Evolutionary conservation across 192 early-diverging fungal genomes (phyloP).

Genomic region (Allomyces macrogynus): DNA sequence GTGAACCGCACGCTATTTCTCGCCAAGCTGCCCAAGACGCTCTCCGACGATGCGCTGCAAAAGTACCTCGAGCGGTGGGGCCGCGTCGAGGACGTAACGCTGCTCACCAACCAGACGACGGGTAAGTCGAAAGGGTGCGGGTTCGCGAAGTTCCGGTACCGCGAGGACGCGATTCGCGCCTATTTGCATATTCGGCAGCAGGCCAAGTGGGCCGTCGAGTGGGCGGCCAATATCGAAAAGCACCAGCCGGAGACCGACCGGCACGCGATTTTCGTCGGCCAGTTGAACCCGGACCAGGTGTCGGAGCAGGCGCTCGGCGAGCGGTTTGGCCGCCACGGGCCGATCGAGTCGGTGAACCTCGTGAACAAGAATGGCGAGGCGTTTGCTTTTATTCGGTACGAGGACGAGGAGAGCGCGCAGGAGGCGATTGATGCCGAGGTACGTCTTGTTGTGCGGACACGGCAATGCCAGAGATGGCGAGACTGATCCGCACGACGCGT

Average conservation of each 20-base stretch:
- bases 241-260: slow-evolving; percentile 29
- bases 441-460: background rate
- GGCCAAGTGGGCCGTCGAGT: slow-evolving; percentile 35
- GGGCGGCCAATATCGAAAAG: slow-evolving; percentile 27
- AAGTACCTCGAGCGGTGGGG: slow-evolving; percentile 27
- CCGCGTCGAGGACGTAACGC: slow-evolving; percentile 36
- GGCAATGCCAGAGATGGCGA: background rate
- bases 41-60: slow-evolving; percentile 21
- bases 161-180: slow-evolving; percentile 52
- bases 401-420: slow-evolving; percentile 19
- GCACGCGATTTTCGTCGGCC: slow-evolving; percentile 40
- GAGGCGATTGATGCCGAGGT: slow-evolving; percentile 33
- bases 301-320: slow-evolving; percentile 25
- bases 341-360: slow-evolving; percentile 22
- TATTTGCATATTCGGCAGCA: slow-evolving; percentile 21
- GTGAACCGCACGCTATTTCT: slow-evolving; percentile 56
- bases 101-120: slow-evolving; percentile 21
- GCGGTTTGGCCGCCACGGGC: slow-evolving; percentile 32
- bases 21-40: slow-evolving; percentile 15
- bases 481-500: too few species aligned
- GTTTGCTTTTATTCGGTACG: slow-evolving; percentile 46
- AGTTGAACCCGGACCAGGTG: slow-evolving; percentile 24
- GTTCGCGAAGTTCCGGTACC: slow-evolving; percentile 46
- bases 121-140: slow-evolving; percentile 26
- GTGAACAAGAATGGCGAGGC: slow-evolving; percentile 20